Percentiles rank a stretch among this genome's conserved stretches.
Conservation (phyloP, 2,329 filamentous ascomycete genomes). For the Seiridium unicorne region DNA sequence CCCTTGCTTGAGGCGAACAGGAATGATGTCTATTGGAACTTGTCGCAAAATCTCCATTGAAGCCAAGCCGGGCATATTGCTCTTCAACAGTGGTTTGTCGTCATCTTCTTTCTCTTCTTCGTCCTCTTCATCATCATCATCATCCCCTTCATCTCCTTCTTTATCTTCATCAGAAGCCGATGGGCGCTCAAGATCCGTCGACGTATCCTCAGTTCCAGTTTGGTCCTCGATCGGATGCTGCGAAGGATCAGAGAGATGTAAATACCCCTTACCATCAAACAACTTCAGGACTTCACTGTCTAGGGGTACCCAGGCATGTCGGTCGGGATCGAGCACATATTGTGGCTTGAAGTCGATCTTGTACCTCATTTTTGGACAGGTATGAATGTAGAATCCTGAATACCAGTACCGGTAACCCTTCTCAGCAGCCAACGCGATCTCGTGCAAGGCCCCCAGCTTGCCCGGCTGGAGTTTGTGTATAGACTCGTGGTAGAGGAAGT, state of each 20-base stretch:
- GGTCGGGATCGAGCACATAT: conserved; percentile 69
- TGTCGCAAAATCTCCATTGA: conserved; percentile 50
- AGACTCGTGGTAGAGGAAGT: conserved; percentile 78
- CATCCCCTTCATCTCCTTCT: background rate
- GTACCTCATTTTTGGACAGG: conserved; percentile 79
- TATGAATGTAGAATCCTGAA: conserved; percentile 78
- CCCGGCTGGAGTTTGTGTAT: conserved; percentile 69
- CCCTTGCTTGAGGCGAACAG: conserved; percentile 43
- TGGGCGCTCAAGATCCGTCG: conserved; percentile 11
- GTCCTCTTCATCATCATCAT: conserved; percentile 13
- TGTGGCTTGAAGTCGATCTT: conserved; percentile 79
- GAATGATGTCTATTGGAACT: conserved; percentile 59
- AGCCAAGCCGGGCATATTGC: conserved; percentile 67
- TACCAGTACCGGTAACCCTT: conserved; percentile 75
- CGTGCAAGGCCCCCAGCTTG: conserved; percentile 72
- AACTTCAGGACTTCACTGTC: conserved; percentile 48
- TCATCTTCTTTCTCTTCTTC: conserved; percentile 15
- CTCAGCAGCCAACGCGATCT: conserved; percentile 70
- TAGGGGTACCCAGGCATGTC: conserved; percentile 60
- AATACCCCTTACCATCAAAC: conserved; percentile 56
- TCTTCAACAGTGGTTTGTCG: conserved; percentile 47
- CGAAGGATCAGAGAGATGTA: conserved; percentile 37
- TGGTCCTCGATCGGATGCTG: background rate
- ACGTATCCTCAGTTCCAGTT: background rate
- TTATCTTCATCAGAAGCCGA: background rate